Percentiles rank a stretch among this genome's conserved stretches.
Evolutionary conservation across 179 eudicot species (phyloP).

Genomic region (Corrigiola litoralis): DNA sequence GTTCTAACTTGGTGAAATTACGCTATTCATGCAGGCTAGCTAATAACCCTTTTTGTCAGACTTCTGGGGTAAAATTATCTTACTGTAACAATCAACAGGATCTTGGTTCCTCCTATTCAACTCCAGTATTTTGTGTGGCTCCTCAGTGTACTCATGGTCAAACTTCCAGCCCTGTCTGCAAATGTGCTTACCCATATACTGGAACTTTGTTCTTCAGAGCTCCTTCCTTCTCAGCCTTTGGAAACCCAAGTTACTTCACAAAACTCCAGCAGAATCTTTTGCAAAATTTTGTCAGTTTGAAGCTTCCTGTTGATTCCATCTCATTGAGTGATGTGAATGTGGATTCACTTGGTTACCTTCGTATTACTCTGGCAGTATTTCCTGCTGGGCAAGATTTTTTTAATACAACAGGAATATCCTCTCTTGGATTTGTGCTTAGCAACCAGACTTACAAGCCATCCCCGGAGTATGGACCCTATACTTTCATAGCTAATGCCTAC

Average conservation of each 20-base stretch:
- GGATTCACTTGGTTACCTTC: slow-evolving; percentile 32
- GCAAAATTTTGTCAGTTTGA: slow-evolving; percentile 20
- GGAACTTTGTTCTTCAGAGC: slow-evolving; percentile 56
- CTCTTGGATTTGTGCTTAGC: slow-evolving; percentile 49
- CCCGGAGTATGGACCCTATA: slow-evolving; percentile 49
- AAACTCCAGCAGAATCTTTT: slow-evolving; percentile 35
- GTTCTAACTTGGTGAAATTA: neutral
- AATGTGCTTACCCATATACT: slow-evolving; percentile 48
- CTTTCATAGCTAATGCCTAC: slow-evolving; percentile 36
- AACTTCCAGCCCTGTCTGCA: slow-evolving; percentile 46
- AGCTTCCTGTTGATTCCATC: slow-evolving; percentile 62
- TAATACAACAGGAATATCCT: slow-evolving; percentile 45
- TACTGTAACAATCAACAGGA: slow-evolving; percentile 22
- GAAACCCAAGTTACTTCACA: slow-evolving; percentile 16
- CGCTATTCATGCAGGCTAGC: slow-evolving; percentile 31
- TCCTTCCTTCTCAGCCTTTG: slow-evolving; percentile 47
- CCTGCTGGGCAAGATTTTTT: slow-evolving; percentile 45
- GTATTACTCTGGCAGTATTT: slow-evolving; percentile 39
- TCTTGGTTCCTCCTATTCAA: slow-evolving; percentile 15
- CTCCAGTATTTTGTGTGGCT: slow-evolving; percentile 31
- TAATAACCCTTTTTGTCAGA: slow-evolving; percentile 31
- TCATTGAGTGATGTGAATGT: slow-evolving; percentile 33
- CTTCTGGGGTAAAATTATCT: neutral
- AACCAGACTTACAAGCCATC: slow-evolving; percentile 46
- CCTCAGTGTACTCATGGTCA: slow-evolving; percentile 31